Evolutionary conservation across 1,139 yeast genomes (phyloP), one percentile per base, ranked within the genome.

Genomic region (Debaryomyces fabryi): DNA sequence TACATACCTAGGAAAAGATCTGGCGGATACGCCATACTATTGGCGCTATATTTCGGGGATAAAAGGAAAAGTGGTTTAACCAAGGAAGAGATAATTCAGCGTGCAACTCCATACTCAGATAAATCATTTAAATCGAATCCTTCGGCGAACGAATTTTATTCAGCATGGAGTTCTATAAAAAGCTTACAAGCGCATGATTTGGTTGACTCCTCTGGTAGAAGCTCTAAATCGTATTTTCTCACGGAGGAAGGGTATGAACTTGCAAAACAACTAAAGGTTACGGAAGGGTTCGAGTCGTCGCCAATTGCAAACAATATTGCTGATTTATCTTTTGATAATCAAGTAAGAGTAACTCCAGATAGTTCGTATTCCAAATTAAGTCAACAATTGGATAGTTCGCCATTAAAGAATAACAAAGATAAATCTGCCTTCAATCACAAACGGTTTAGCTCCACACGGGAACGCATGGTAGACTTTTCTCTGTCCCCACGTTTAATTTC

Each of bases 21-120:
- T 0, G 97, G 98, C 0, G 95, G 91, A 0, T 93, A 88, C 68
- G 97, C 96, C 0, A 87, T 93, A 6, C 59, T 93, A 34, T 56
- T 91, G 18, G 86, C 87, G 0, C 66, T 93, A 12, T 72, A 79
- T 46, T 72, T 81, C 39, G 65, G 77, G 27, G 93, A 86, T 58
- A 67, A 69, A 8, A 58, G 66, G 1, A 57, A 75, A 21, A 60
- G 62, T 23, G 91, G 91, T 0, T 63, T 88, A 60, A 76, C 83
- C 4, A 86, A 82, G 59, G 81, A 81, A 9, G 86, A 82, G 44
- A 78, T 91, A 8, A 69, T 79, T 6, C 63, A 76, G 20, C 62
- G 65, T 24, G 96, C 92, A 0, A 68, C 83, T 4, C 78, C 79
- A 3, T 86, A 75, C 59, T 82, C 91, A 52, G 87, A 86, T 51